Conservation (phyloP, 805 yeast genomes). For the Monosporozyma aquatica region DNA sequence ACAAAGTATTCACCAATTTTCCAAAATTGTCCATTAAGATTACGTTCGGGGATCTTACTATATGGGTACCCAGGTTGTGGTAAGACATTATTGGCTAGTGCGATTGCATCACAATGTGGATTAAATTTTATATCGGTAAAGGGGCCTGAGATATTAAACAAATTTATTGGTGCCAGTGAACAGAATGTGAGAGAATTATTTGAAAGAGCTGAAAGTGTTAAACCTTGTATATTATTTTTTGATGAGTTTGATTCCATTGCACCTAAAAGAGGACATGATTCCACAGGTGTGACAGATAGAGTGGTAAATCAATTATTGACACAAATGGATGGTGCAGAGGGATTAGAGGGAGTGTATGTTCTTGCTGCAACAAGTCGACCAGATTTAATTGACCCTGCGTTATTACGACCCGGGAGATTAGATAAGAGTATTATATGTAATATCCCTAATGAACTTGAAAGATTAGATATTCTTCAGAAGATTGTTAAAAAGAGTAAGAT, state of each 20-base stretch:
- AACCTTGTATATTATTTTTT: slow-evolving; percentile 85
- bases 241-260: slow-evolving; percentile 97
- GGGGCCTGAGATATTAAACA: slow-evolving; percentile 92
- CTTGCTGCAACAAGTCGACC: slow-evolving; percentile 95
- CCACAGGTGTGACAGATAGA: slow-evolving; percentile 95
- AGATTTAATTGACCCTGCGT: slow-evolving; percentile 88
- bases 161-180: slow-evolving; percentile 95
- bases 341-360: slow-evolving; percentile 91
- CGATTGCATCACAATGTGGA: slow-evolving; percentile 90
- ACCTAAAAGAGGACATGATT: slow-evolving; percentile 95
- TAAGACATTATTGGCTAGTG: slow-evolving; percentile 84
- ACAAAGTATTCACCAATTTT: slow-evolving; percentile 94
- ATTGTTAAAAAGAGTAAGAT: slow-evolving; percentile 10
- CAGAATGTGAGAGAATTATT: slow-evolving; percentile 88
- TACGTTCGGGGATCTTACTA: slow-evolving; percentile 80
- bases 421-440: slow-evolving; percentile 89
- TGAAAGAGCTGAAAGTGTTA: slow-evolving; percentile 89
- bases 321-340: slow-evolving; percentile 99
- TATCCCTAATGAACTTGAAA: slow-evolving; percentile 63
- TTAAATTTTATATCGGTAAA: slow-evolving; percentile 86
- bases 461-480: slow-evolving; percentile 56
- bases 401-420: slow-evolving; percentile 89
- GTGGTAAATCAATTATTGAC: slow-evolving; percentile 95
- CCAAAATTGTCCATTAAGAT: slow-evolving; percentile 72
- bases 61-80: slow-evolving; percentile 99